Evolutionary conservation across 2,329 filamentous ascomycete genomes (phyloP).

Genomic region (Fusarium sp.): DNA sequence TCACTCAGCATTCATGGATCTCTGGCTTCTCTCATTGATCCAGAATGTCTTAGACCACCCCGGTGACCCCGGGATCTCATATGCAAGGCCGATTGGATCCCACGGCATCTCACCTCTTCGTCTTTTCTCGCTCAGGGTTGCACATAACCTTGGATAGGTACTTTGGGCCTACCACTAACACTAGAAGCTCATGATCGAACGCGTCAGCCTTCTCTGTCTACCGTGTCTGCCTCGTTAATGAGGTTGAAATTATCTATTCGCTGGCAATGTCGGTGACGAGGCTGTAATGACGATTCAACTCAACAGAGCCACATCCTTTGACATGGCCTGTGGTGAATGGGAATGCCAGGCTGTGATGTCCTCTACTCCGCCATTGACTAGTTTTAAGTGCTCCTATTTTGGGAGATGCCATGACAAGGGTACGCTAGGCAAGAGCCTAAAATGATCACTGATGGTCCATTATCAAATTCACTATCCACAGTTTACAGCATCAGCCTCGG

Average conservation of each 20-base stretch:
- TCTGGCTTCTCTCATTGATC: slow-evolving; percentile 25
- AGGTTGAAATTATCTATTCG: slow-evolving; percentile 10
- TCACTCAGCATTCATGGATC: not conserved
- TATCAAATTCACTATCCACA: slow-evolving; percentile 16
- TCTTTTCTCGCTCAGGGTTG: slow-evolving; percentile 13
- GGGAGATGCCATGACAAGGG: slow-evolving; percentile 26
- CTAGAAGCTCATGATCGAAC: slow-evolving; percentile 9
- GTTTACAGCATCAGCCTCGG: slow-evolving; percentile 22
- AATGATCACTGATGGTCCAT: slow-evolving; percentile 1
- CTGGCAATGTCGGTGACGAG: slow-evolving; percentile 26
- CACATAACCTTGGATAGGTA: slow-evolving; percentile 2
- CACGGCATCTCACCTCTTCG: slow-evolving; percentile 28
- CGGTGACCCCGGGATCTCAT: slow-evolving; percentile 38
- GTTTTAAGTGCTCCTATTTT: slow-evolving; percentile 34
- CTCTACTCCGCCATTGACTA: slow-evolving; percentile 26
- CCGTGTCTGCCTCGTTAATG: slow-evolving; percentile 16
- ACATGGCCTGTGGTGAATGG: slow-evolving; percentile 15
- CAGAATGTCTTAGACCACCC: slow-evolving; percentile 28
- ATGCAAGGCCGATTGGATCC: slow-evolving; percentile 41
- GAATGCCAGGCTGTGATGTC: slow-evolving; percentile 9
- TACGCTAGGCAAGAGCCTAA: slow-evolving; percentile 13
- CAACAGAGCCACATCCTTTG: slow-evolving; percentile 29
- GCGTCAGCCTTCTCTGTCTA: slow-evolving; percentile 35
- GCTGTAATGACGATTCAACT: slow-evolving; percentile 24
- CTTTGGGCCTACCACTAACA: not conserved